Percentiles rank a stretch among this genome's conserved stretches.
These are phyloP conservation scores for Pleurotus platypus DNA, from an alignment of 768 basidiomycete genomes.

Conservation along the genomic window DNA sequence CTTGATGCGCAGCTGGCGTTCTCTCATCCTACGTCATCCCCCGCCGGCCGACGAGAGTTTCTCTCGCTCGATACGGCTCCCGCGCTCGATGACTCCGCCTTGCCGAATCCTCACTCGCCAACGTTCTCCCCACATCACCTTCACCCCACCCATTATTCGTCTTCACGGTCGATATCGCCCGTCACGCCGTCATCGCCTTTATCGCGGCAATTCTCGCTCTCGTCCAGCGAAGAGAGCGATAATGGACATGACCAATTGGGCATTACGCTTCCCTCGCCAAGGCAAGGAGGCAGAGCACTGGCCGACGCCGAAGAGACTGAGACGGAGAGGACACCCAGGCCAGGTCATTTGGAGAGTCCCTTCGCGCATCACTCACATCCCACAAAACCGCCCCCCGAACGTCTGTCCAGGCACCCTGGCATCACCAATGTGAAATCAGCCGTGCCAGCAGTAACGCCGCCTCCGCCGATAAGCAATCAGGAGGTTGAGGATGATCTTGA, in stretches of 20 bases:
- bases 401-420: neutral
- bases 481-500: slow-evolving; percentile 11
- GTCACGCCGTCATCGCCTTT: neutral
- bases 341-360: neutral
- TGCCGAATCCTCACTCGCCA: neutral
- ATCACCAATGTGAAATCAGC: neutral
- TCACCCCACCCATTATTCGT: neutral
- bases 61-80: neutral
- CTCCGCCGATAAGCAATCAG: neutral
- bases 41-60: neutral
- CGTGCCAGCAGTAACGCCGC: too few species aligned
- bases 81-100: neutral
- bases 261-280: neutral
- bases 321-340: neutral
- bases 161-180: neutral
- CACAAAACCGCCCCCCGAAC: neutral
- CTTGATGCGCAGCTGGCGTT: neutral
- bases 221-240: neutral
- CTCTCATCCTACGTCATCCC: neutral
- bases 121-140: neutral
- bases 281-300: neutral
- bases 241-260: neutral
- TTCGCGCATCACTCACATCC: neutral
- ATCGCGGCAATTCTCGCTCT: slow-evolving; percentile 1
- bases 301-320: neutral